Percentiles rank a stretch among this genome's conserved stretches.
Conservation (phyloP, 1,284 basidiomycete genomes). For the Vanrija pseudolonga region DNA sequence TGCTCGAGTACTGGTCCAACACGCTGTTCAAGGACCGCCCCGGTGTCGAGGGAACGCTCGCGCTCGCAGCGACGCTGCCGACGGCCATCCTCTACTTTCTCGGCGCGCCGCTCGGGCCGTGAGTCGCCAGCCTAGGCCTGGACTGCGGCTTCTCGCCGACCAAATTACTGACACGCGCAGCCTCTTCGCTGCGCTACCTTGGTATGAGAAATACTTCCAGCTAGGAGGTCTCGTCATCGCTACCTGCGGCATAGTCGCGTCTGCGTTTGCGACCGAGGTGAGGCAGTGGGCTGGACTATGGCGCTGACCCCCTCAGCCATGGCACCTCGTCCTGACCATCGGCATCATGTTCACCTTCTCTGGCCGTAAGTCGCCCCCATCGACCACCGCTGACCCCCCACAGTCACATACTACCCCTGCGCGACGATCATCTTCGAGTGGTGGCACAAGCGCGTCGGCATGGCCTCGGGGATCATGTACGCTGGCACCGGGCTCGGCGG, state of each 20-base stretch:
- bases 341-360: slow-evolving; percentile 39
- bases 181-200: slow-evolving; percentile 25
- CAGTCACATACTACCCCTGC: slow-evolving; percentile 38
- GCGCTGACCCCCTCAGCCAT: slow-evolving; percentile 21
- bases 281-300: slow-evolving; percentile 8
- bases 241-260: slow-evolving; percentile 21
- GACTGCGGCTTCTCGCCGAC: no score
- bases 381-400: not conserved
- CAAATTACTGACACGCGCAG: slow-evolving; percentile 7
- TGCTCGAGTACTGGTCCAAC: slow-evolving; percentile 42
- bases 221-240: slow-evolving; percentile 23
- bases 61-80: slow-evolving; percentile 38
- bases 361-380: slow-evolving; percentile 20
- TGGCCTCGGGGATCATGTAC: slow-evolving; percentile 42
- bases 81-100: slow-evolving; percentile 38
- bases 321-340: slow-evolving; percentile 41
- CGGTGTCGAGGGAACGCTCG: slow-evolving; percentile 19
- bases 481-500: slow-evolving; percentile 41
- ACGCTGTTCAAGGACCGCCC: slow-evolving; percentile 35
- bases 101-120: slow-evolving; percentile 34
- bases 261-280: slow-evolving; percentile 37
- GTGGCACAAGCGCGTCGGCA: slow-evolving; percentile 36
- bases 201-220: slow-evolving; percentile 22
- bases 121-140: no score
- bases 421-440: slow-evolving; percentile 41